These are phyloP conservation scores for Sugiyamaella lignohabitans DNA, from an alignment of 805 yeast species.

Conservation along the genomic window DNA sequence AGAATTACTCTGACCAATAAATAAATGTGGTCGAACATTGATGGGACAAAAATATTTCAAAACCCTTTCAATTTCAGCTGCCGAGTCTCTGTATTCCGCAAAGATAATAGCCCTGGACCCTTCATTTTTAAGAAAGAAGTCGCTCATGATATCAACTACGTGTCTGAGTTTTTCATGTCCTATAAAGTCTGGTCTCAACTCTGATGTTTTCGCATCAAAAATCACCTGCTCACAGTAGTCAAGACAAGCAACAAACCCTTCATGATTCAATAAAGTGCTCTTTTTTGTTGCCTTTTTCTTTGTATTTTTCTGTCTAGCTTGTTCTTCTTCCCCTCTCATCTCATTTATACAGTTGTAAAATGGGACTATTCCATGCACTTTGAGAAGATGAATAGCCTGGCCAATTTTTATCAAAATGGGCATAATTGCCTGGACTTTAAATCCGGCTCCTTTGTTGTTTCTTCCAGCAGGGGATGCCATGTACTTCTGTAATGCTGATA, in stretches of 20 bases:
- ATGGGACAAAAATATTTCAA: conserved; percentile 32
- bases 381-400: conserved; percentile 43
- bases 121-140: conserved; percentile 43
- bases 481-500: conserved; percentile 57
- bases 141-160: conserved; percentile 48
- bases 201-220: conserved; percentile 23
- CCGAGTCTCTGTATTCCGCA: conserved; percentile 85
- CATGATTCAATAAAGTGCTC: conserved; percentile 54
- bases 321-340: conserved; percentile 34
- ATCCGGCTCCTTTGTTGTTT: conserved; percentile 18
- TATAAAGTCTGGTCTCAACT: conserved; percentile 24
- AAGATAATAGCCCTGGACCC: conserved; percentile 72
- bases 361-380: conserved; percentile 74
- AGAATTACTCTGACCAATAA: conserved; percentile 68
- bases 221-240: conserved; percentile 14
- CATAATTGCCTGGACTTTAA: conserved; percentile 31
- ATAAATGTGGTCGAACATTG: conserved; percentile 64
- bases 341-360: conserved; percentile 60
- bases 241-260: conserved; percentile 31
- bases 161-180: conserved; percentile 73
- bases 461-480: conserved; percentile 16
- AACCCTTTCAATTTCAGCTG: conserved; percentile 71
- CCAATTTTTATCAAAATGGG: conserved; percentile 66
- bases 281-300: conserved; percentile 39
- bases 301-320: conserved; percentile 20